Conservation (phyloP, 2,329 filamentous ascomycete species). For the Botrytis paeoniae region DNA sequence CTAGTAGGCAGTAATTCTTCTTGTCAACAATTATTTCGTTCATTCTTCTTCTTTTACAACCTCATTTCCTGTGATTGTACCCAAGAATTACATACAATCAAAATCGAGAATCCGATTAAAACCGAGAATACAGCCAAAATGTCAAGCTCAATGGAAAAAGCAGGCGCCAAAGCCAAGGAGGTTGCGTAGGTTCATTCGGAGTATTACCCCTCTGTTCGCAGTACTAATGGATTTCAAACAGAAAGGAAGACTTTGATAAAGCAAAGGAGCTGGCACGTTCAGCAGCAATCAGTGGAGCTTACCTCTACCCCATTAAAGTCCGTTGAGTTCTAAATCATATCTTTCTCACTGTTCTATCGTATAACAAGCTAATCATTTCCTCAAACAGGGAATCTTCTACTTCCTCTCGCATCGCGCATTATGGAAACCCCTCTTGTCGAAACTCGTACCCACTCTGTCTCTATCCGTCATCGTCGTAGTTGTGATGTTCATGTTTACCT, state of each 20-base stretch:
- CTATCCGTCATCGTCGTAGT: constrained; percentile 70
- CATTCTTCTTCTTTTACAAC: neutral
- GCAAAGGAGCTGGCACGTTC: constrained; percentile 62
- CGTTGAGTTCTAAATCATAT: neutral
- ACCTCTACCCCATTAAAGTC: constrained; percentile 79
- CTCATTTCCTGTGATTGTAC: neutral
- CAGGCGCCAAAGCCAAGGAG: constrained; percentile 36
- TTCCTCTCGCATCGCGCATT: constrained; percentile 54
- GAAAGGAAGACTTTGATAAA: constrained; percentile 68
- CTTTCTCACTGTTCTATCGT: constrained; percentile 6
- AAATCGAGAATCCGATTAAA: neutral
- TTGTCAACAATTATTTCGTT: neutral
- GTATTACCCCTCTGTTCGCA: neutral
- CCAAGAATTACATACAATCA: neutral
- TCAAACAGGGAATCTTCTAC: constrained; percentile 55
- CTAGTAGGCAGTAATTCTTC: neutral
- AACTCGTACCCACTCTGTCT: constrained; percentile 59
- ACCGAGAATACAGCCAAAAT: constrained; percentile 21
- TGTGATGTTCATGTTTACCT: constrained; percentile 85
- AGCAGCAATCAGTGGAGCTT: constrained; percentile 72
- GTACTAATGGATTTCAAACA: constrained; percentile 34
- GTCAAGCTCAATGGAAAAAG: constrained; percentile 33
- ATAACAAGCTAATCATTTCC: constrained; percentile 22
- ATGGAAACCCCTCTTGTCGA: constrained; percentile 57
- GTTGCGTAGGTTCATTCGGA: constrained; percentile 34